These are phyloP conservation scores for Phytophthora foliorum DNA, from an alignment of 352 stramenopile genomes.

Conservation along the genomic window DNA sequence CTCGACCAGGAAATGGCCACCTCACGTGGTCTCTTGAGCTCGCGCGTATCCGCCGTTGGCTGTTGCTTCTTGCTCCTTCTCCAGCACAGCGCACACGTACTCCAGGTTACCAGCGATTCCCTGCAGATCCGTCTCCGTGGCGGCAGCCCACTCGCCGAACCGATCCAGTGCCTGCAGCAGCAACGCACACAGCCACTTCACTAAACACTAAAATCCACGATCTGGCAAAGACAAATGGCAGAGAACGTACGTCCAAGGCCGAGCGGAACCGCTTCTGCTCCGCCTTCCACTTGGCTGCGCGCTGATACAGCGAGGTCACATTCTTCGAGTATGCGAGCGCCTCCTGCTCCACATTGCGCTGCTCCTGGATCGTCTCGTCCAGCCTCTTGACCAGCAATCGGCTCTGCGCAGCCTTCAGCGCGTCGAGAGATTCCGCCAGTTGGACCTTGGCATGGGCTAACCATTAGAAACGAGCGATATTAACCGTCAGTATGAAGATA, in stretches of 20 bases:
- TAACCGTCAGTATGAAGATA: neutral
- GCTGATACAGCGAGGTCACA: slow-evolving; percentile 66
- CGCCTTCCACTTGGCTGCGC: slow-evolving; percentile 49
- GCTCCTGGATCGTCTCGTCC: slow-evolving; percentile 57
- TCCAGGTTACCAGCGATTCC: slow-evolving; percentile 72
- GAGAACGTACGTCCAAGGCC: slow-evolving; percentile 42
- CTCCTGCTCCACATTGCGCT: slow-evolving; percentile 70
- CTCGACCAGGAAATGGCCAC: too few species aligned
- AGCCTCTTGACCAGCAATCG: slow-evolving; percentile 55
- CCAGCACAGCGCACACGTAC: slow-evolving; percentile 73
- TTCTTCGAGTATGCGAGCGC: slow-evolving; percentile 69
- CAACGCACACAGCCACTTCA: too few species aligned
- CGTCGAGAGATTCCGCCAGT: slow-evolving; percentile 47
- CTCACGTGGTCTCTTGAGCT: slow-evolving; percentile 33
- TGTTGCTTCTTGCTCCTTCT: slow-evolving; percentile 51
- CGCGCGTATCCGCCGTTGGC: slow-evolving; percentile 34
- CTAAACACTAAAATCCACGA: too few species aligned
- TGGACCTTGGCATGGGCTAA: slow-evolving; percentile 36
- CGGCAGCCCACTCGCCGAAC: slow-evolving; percentile 65
- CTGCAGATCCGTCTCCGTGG: slow-evolving; percentile 58
- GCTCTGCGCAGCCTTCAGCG: slow-evolving; percentile 50
- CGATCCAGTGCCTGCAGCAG: slow-evolving; percentile 50
- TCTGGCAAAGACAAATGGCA: slow-evolving; percentile 1
- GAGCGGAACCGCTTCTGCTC: slow-evolving; percentile 72
- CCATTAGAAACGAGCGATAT: neutral